Conservation (phyloP, 163 green algal genomes). For the Scenedesmus sp. region DNA sequence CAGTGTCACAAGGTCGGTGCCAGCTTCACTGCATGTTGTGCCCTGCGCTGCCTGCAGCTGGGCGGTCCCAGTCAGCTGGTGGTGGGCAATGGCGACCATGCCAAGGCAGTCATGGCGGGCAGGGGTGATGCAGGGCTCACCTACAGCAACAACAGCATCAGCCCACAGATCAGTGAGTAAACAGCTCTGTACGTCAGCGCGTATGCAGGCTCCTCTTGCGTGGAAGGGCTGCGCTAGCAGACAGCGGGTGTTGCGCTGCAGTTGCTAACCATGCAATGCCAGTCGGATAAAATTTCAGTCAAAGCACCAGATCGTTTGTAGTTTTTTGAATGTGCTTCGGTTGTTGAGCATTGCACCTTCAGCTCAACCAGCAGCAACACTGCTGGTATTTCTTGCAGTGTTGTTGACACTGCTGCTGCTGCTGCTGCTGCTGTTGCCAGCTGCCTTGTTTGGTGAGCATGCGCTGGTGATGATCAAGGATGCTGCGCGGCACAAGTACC, state of each 20-base stretch:
- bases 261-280: no score
- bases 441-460: neutral
- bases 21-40: neutral
- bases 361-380: no score
- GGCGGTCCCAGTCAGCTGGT: neutral
- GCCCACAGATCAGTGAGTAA: neutral
- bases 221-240: no score
- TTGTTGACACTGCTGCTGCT: neutral
- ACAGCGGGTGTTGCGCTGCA: no score
- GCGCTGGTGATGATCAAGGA: neutral
- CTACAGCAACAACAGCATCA: neutral
- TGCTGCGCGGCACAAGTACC: conserved; percentile 21
- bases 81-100: neutral
- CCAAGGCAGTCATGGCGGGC: neutral
- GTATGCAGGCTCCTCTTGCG: neutral
- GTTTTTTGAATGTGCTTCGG: no score
- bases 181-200: no score
- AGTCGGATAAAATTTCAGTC: no score
- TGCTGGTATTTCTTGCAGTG: no score
- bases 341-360: no score
- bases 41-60: neutral
- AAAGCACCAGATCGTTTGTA: no score
- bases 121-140: neutral
- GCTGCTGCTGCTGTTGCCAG: neutral
- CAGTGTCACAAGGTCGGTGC: no score